Evolutionary conservation across 306 rosid genomes (phyloP), one percentile per base, ranked within the genome.

Genomic region (Rosa rugosa): DNA sequence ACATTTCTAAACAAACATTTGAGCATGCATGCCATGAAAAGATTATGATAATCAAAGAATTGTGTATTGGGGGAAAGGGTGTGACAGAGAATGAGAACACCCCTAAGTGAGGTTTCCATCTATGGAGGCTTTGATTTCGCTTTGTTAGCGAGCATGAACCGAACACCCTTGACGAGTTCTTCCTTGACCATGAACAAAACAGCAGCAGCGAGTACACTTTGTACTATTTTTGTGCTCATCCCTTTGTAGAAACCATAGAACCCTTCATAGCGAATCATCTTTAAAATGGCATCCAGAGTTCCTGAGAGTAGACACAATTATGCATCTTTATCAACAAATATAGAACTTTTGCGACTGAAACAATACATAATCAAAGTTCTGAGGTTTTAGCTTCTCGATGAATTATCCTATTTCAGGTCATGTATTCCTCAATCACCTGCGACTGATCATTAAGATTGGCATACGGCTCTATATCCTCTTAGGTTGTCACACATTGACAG

Each of bases 171-270:
- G 73, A 91, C 96, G 38, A 92, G 93, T 87, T 95, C 98, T 89
- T 95, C 99, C 90, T 92, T 95, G 64, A 93, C 84, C 97, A 89
- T 93, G 86, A 95, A 95, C 68, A 95, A 85, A 81, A 95, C 94
- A 44, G 99, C 96, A 53, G 98, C 99, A n/a, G 98, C 99, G 47
- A 95, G 90, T 51, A 95, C 99, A 75, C 99, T 93, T 64, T 92
- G 97, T 53, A 83, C 94, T 64, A 95, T 88, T 89, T 93, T 95
- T 47, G 98, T 93, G 78, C 94, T 83, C 96, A 95, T 95, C 38
- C 99, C 99, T 83, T 91, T 93, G 93, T 92, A 95, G 79, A 95
- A 95, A 60, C 96, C 98, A 64, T 84, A 27, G 23, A 91, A 72
- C 25, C 98, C 98, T 90, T 93, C 99, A 57, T 90, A 88, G 27